phyloP scores from a whole-genome alignment of 441 rosid genomes.

The Sinapis alba region DNA sequence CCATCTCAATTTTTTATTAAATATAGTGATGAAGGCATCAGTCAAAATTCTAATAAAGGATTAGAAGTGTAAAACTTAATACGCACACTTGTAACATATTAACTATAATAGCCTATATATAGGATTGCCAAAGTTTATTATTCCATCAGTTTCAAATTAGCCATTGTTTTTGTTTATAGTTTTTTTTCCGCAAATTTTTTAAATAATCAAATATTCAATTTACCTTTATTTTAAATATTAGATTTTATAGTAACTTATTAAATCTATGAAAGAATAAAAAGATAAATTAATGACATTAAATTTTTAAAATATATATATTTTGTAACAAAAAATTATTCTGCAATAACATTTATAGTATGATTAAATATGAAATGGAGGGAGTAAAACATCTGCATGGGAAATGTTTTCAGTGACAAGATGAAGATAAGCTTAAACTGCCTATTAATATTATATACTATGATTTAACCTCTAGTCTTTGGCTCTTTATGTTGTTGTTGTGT shows the following conservation, averaged over 20 bases:
- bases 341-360: too few relatives aligned
- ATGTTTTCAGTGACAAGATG: not conserved
- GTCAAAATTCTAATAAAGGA: not conserved
- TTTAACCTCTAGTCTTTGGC: not conserved
- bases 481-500: not conserved
- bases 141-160: too few relatives aligned
- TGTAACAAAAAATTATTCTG: too few relatives aligned
- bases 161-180: too few relatives aligned
- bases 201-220: too few relatives aligned
- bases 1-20: not conserved
- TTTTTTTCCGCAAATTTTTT: too few relatives aligned
- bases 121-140: conserved; percentile 26
- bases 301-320: too few relatives aligned
- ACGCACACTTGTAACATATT: conserved; percentile 3
- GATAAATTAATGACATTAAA: too few relatives aligned
- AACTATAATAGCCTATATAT: not conserved
- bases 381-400: conserved; percentile 8
- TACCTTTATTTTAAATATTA: too few relatives aligned
- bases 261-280: too few relatives aligned
- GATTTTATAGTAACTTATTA: too few relatives aligned
- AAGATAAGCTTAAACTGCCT: not conserved
- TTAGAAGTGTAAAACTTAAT: conserved; percentile 19
- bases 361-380: too few relatives aligned
- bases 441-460: not conserved
- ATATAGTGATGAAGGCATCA: not conserved